Percentiles rank a stretch among this genome's conserved stretches.
These are phyloP conservation scores for Coelastrella sp. DNA, from an alignment of 139 green algal species.

Conservation along the genomic window DNA sequence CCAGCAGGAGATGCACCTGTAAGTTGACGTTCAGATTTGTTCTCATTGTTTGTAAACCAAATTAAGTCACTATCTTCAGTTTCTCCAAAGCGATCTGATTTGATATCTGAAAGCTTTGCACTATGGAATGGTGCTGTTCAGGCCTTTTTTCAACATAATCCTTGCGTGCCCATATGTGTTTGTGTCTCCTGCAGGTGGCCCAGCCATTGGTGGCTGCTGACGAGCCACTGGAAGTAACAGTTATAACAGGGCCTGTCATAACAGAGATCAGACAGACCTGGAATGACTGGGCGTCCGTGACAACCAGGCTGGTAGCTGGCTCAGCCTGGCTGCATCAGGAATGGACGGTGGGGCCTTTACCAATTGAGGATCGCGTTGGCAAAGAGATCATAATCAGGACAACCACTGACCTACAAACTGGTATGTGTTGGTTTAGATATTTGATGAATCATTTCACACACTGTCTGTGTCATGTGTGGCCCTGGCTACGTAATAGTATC, in stretches of 20 bases:
- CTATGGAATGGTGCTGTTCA: not conserved
- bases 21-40: too few species aligned
- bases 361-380: conserved; percentile 66
- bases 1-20: not conserved
- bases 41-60: too few species aligned
- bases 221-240: conserved; percentile 9
- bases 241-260: conserved; percentile 64
- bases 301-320: conserved; percentile 62
- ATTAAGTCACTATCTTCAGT: too few species aligned
- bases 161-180: not conserved
- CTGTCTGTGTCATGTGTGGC: too few species aligned
- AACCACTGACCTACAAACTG: conserved; percentile 51
- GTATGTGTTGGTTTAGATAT: conserved; percentile 33
- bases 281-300: conserved; percentile 62
- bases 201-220: not conserved
- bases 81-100: too few species aligned
- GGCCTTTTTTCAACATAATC: too few species aligned
- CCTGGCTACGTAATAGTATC: too few species aligned
- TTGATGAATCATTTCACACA: too few species aligned
- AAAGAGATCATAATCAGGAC: conserved; percentile 65
- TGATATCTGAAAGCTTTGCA: not conserved
- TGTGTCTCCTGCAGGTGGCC: not conserved
- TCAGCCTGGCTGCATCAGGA: conserved; percentile 57
- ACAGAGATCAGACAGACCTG: conserved; percentile 72
- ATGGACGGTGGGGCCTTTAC: conserved; percentile 85